phyloP scores from a whole-genome alignment of 2,329 filamentous ascomycete species.

The Cladosporium sp. region DNA sequence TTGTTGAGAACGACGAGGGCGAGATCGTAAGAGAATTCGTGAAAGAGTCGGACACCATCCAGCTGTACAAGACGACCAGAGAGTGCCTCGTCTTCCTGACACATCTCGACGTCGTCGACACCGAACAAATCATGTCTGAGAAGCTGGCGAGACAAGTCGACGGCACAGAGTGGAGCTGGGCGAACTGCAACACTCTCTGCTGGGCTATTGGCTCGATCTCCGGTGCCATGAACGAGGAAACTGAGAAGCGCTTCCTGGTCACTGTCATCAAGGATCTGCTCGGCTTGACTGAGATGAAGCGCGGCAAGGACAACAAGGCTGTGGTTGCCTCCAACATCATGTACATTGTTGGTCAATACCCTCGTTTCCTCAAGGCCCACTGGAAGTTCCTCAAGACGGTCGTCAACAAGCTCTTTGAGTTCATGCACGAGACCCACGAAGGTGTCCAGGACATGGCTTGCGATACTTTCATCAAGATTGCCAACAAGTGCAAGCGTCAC shows the following conservation, averaged over 20 bases:
- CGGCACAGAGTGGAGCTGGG: constrained; percentile 96
- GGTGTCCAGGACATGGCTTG: constrained; percentile 99
- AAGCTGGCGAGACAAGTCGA: constrained; percentile 95
- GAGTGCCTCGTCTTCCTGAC: constrained; percentile 97
- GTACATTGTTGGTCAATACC: constrained; percentile 99
- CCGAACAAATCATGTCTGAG: constrained; percentile 98
- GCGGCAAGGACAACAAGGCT: constrained; percentile 98
- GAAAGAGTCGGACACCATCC: constrained; percentile 98
- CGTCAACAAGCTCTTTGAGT: constrained; percentile 99
- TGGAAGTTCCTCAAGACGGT: constrained; percentile 99
- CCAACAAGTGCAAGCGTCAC: constrained; percentile 94
- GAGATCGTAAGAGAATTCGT: constrained; percentile 99
- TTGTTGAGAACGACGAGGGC: constrained; percentile 99
- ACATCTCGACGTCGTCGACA: constrained; percentile 95
- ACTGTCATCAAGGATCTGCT: constrained; percentile 98
- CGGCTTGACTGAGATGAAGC: constrained; percentile 97
- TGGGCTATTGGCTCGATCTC: constrained; percentile 99
- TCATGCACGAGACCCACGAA: constrained; percentile 99
- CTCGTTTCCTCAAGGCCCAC: constrained; percentile 95
- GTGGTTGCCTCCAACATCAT: constrained; percentile 99
- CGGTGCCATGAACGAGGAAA: constrained; percentile 98
- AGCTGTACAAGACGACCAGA: constrained; percentile 97
- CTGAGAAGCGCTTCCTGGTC: constrained; percentile 95
- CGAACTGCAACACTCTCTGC: constrained; percentile 98
- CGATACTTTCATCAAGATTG: constrained; percentile 99